Percentiles rank a stretch among this genome's conserved stretches.
phyloP scores from a whole-genome alignment of 1,139 yeast species.

The Kurtzmaniella natalensis region DNA sequence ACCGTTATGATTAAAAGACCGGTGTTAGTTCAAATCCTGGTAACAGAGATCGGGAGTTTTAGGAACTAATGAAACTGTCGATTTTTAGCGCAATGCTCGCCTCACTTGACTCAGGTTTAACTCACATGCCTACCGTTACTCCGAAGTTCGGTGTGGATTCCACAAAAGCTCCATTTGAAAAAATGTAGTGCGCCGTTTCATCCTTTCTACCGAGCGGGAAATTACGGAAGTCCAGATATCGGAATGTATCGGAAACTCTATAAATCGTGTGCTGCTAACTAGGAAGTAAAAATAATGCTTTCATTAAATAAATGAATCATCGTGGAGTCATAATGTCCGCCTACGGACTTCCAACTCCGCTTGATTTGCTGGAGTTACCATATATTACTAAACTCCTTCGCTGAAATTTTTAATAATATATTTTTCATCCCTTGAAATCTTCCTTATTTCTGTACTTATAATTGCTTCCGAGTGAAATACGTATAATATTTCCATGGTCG shows the following conservation, averaged over 20 bases:
- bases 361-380: no score
- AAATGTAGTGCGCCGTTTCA: neutral
- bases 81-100: neutral
- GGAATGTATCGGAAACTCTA: constrained; percentile 3
- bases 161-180: no score
- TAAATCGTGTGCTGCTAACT: constrained; percentile 2
- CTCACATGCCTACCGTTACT: constrained; percentile 2
- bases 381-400: no score
- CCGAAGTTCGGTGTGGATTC: constrained; percentile 3
- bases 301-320: constrained; percentile 3
- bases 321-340: constrained; percentile 3
- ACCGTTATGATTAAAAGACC: no score
- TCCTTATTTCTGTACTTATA: no score
- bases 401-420: no score
- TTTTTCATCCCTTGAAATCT: no score
- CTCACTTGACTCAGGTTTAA: neutral
- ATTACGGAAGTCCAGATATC: constrained; percentile 1
- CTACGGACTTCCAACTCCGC: no score
- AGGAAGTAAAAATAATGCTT: no score
- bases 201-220: constrained; percentile 4
- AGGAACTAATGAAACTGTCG: constrained; percentile 1
- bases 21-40: constrained; percentile 3
- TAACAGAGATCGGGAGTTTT: constrained; percentile 5
- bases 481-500: no score
- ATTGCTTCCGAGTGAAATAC: no score